Percentiles rank a stretch among this genome's conserved stretches.
Evolutionary conservation across 768 basidiomycete species (phyloP).

Genomic region (Macrolepiota dolichaula): DNA sequence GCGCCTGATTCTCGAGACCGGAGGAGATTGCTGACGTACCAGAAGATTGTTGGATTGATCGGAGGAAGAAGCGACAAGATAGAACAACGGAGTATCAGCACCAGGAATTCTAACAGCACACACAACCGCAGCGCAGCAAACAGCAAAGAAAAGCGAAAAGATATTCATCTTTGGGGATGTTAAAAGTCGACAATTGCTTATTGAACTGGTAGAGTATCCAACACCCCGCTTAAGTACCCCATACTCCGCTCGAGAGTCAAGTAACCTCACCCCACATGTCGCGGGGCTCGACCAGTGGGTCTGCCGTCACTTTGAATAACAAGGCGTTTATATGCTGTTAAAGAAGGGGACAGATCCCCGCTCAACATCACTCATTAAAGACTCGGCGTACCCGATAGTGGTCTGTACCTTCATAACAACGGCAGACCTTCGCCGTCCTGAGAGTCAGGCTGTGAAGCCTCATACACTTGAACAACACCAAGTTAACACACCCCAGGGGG

Average conservation of each 20-base stretch:
- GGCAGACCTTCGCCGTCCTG: neutral
- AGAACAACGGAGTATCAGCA: slow-evolving; percentile 24
- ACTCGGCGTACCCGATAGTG: neutral
- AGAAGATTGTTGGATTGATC: slow-evolving; percentile 20
- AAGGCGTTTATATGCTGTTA: neutral
- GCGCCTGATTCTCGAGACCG: too few relatives aligned
- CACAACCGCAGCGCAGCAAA: neutral
- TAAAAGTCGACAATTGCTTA: neutral
- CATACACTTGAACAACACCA: neutral
- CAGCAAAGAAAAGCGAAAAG: neutral
- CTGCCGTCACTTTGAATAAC: neutral
- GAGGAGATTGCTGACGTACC: slow-evolving; percentile 15
- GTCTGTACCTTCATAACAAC: neutral
- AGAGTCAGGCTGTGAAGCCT: neutral
- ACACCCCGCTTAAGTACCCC: neutral
- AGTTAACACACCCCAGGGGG: neutral
- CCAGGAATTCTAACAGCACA: slow-evolving; percentile 16
- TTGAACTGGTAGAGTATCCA: neutral
- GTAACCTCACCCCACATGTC: neutral
- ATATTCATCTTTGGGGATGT: too few relatives aligned
- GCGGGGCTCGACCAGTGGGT: neutral
- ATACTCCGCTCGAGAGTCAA: neutral
- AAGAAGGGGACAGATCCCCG: neutral
- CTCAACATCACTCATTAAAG: too few relatives aligned
- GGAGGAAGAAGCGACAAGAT: slow-evolving; percentile 21